phyloP scores from a whole-genome alignment of 2,329 filamentous ascomycete species.

The Knufia petricola region DNA sequence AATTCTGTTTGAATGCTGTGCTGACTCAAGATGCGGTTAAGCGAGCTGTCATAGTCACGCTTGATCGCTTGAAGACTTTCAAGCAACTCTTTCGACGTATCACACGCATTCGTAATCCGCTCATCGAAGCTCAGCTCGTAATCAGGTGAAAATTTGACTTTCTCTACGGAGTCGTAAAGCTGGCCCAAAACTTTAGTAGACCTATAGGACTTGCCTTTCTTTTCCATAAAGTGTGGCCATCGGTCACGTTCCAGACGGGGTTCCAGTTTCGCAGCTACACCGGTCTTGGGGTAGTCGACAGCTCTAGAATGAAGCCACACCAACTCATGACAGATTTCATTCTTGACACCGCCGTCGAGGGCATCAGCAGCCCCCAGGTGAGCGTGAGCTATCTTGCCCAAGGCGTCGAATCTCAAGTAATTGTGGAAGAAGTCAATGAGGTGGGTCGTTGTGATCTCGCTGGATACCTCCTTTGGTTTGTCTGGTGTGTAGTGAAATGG shows the following conservation, averaged over 20 bases:
- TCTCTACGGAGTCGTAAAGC: constrained; percentile 68
- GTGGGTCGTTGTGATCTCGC: constrained; percentile 60
- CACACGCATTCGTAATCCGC: constrained; percentile 58
- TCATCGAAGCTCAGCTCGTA: constrained; percentile 65
- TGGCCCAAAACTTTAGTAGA: constrained; percentile 66
- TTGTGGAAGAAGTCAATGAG: constrained; percentile 78
- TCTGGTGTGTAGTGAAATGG: constrained; percentile 69
- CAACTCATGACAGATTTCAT: constrained; percentile 61
- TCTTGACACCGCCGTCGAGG: constrained; percentile 53
- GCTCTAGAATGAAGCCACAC: constrained; percentile 78
- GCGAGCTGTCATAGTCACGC: constrained; percentile 61
- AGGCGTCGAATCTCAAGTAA: constrained; percentile 83
- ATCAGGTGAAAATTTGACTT: constrained; percentile 61
- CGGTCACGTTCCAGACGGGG: constrained; percentile 47
- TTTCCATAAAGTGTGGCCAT: constrained; percentile 88
- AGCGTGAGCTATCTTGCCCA: constrained; percentile 69
- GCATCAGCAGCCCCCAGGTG: constrained; percentile 71
- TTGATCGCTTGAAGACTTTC: constrained; percentile 59
- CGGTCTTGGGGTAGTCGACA: constrained; percentile 91
- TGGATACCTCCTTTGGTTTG: constrained; percentile 45
- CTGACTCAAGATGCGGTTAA: constrained; percentile 75
- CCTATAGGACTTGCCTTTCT: constrained; percentile 47
- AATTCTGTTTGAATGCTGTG: constrained; percentile 79
- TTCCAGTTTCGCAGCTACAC: constrained; percentile 61
- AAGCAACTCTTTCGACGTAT: constrained; percentile 47